Conservation (phyloP, 352 stramenopile species). For the Phytophthora sp. region DNA sequence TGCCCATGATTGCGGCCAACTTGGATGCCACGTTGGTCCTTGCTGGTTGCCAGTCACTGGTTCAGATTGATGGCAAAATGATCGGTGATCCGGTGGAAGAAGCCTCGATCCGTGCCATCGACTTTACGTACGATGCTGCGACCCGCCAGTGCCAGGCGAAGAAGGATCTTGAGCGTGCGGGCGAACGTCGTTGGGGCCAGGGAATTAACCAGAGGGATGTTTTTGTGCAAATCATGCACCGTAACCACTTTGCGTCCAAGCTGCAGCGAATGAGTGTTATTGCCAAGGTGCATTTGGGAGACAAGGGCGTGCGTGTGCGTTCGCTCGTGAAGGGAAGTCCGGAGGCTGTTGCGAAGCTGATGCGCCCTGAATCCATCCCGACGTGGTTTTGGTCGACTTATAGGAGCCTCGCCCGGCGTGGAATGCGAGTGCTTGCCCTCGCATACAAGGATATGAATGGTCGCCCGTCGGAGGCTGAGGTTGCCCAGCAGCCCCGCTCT, state of each 20-base stretch:
- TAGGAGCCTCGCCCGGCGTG: conserved; percentile 79
- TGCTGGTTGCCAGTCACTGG: conserved; percentile 96
- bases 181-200: conserved; percentile 75
- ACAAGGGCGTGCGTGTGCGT: conserved; percentile 73
- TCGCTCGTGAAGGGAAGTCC: conserved; percentile 98
- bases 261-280: conserved; percentile 98
- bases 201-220: conserved; percentile 80
- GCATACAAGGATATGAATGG: conserved; percentile 93
- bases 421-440: conserved; percentile 95
- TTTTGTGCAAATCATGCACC: conserved; percentile 91
- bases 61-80: conserved; percentile 96
- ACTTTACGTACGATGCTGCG: conserved; percentile 88
- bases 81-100: conserved; percentile 98
- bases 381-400: conserved; percentile 92
- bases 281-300: conserved; percentile 83
- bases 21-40: conserved; percentile 85
- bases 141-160: conserved; percentile 81
- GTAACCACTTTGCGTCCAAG: conserved; percentile 96
- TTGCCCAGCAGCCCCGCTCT: conserved; percentile 82
- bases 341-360: conserved; percentile 90
- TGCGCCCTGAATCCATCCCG: conserved; percentile 86
- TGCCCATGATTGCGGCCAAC: conserved; percentile 86
- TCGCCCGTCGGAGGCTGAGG: conserved; percentile 68
- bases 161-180: conserved; percentile 69
- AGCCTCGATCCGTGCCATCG: conserved; percentile 96